phyloP scores from a whole-genome alignment of 306 rosid species.

The Comarum palustre region DNA sequence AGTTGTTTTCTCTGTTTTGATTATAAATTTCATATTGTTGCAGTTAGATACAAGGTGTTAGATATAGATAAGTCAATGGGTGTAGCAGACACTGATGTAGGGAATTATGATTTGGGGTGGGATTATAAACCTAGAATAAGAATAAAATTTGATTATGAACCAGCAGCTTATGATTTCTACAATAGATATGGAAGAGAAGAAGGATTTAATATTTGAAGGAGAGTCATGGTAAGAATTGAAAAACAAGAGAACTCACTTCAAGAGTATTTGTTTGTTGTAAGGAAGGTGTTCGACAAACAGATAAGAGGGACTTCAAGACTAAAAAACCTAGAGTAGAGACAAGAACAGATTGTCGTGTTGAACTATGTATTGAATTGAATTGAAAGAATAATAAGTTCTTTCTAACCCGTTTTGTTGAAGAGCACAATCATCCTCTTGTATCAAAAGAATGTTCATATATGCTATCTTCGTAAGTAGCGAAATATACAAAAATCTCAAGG shows the following conservation, averaged over 20 bases:
- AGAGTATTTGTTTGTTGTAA: background rate
- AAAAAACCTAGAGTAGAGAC: background rate
- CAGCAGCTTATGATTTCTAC: background rate
- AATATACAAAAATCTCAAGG: background rate
- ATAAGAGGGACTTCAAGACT: background rate
- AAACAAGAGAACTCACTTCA: background rate
- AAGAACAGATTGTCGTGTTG: background rate
- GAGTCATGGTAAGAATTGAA: background rate
- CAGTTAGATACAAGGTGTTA: too few species aligned
- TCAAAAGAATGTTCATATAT: background rate
- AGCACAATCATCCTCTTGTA: background rate
- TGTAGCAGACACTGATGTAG: too few species aligned
- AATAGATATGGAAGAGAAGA: background rate
- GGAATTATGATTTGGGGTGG: too few species aligned
- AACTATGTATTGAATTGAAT: background rate
- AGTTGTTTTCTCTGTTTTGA: background rate
- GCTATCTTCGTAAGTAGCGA: background rate
- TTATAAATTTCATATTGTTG: too few species aligned
- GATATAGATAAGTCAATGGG: too few species aligned
- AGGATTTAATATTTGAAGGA: background rate
- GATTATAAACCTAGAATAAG: too few species aligned
- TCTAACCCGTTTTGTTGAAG: background rate
- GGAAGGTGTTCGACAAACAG: background rate
- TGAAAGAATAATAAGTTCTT: background rate
- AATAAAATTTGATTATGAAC: background rate